Percentiles rank a stretch among this genome's conserved stretches.
Conservation (phyloP, 768 basidiomycete genomes). For the Leccinum olivaceopallidum region DNA sequence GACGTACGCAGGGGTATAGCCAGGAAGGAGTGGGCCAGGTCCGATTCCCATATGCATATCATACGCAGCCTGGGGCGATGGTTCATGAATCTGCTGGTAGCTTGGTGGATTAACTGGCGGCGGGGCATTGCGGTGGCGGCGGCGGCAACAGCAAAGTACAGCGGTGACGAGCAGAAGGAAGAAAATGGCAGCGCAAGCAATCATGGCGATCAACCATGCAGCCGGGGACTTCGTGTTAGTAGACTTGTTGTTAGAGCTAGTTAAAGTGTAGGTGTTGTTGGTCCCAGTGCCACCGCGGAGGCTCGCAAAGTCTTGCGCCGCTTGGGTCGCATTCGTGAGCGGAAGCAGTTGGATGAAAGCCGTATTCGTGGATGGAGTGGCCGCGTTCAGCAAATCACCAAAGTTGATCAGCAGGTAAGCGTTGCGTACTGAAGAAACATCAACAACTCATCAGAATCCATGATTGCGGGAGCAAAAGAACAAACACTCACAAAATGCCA, state of each 20-base stretch:
- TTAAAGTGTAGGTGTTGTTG: conserved; percentile 37
- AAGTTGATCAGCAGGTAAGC: conserved; percentile 64
- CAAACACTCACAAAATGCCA: conserved; percentile 60
- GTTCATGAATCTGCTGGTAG: conserved; percentile 27
- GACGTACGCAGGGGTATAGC: conserved; percentile 14
- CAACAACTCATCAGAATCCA: not conserved
- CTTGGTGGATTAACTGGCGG: conserved; percentile 1
- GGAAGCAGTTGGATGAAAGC: conserved; percentile 69
- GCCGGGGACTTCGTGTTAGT: conserved; percentile 1
- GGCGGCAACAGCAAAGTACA: conserved; percentile 9
- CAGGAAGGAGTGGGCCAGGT: conserved; percentile 4
- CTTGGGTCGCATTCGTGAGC: conserved; percentile 48
- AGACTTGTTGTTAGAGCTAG: conserved; percentile 33
- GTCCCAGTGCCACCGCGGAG: conserved; percentile 26
- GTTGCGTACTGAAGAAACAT: conserved; percentile 53
- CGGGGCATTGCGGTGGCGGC: conserved; percentile 10
- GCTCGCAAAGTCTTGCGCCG: conserved; percentile 19
- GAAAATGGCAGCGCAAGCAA: conserved; percentile 11
- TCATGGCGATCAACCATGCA: conserved; percentile 16
- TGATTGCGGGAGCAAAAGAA: conserved; percentile 2
- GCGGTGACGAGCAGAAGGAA: conserved; percentile 9
- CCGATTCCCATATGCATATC: conserved; percentile 25
- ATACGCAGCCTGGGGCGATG: conserved; percentile 30
- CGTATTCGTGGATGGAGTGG: conserved; percentile 34
- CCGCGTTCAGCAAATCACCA: conserved; percentile 56